Conservation (phyloP, 2,329 filamentous ascomycete genomes). For the Verticillium longisporum region DNA sequence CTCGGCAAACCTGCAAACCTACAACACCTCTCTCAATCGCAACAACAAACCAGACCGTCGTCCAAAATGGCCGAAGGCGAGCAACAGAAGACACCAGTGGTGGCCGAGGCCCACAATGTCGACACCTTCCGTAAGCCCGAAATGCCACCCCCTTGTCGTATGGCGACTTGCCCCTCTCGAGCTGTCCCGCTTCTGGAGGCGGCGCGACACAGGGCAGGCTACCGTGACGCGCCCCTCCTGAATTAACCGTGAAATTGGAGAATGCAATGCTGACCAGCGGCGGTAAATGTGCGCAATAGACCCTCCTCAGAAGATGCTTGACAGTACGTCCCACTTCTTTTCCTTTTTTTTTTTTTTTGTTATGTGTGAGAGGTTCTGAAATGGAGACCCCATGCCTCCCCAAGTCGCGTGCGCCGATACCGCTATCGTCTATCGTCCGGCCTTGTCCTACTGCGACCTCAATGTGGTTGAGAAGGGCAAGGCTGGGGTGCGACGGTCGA, state of each 20-base stretch:
- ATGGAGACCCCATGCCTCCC: not conserved
- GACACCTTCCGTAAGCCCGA: slow-evolving; percentile 60
- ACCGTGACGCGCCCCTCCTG: not conserved
- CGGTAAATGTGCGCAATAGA: slow-evolving; percentile 31
- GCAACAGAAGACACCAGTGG: slow-evolving; percentile 47
- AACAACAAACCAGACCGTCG: not conserved
- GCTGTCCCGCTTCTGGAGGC: not conserved
- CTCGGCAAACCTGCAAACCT: slow-evolving; percentile 2
- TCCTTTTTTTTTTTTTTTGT: not conserved
- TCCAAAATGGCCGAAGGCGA: slow-evolving; percentile 37
- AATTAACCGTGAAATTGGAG: not conserved
- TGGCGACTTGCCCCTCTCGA: not conserved
- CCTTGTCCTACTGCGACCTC: not conserved
- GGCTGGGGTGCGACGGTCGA: not conserved
- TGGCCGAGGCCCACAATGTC: slow-evolving; percentile 69
- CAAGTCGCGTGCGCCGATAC: not conserved
- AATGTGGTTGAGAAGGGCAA: not conserved
- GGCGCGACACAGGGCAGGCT: not conserved
- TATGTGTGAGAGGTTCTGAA: not conserved
- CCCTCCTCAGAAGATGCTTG: slow-evolving; percentile 60
- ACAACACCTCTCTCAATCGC: not conserved
- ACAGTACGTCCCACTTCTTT: slow-evolving; percentile 42
- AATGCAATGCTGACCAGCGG: not conserved
- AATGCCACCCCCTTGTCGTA: not conserved
- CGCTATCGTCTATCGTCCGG: not conserved